Evolutionary conservation across 2,329 filamentous ascomycete genomes (phyloP).

Genomic region (Phyllosticta citribraziliensis): DNA sequence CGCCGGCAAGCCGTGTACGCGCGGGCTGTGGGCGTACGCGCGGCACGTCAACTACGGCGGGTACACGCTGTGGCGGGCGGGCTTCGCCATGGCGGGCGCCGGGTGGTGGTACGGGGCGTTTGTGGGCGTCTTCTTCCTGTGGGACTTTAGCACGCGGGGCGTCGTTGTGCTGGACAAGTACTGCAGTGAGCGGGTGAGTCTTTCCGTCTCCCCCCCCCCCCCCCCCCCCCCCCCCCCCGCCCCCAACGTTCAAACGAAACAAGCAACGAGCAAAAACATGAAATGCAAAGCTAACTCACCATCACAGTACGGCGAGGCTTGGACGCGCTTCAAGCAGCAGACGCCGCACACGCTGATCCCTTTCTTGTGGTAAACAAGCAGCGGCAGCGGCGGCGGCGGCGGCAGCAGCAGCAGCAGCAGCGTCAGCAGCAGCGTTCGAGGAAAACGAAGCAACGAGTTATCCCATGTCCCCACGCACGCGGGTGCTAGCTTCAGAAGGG

Average conservation of each 20-base stretch:
- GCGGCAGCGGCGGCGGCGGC: too few relatives aligned
- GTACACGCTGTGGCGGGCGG: conserved; percentile 42
- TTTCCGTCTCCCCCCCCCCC: too few relatives aligned
- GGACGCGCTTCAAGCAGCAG: conserved; percentile 30
- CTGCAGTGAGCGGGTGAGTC: conserved; percentile 25
- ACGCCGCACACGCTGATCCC: conserved; percentile 26
- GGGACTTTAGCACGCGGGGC: conserved; percentile 35
- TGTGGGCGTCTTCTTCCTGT: conserved; percentile 33
- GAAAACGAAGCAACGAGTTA: too few relatives aligned
- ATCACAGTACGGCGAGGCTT: conserved; percentile 29
- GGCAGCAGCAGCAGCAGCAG: too few relatives aligned
- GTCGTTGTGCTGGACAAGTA: conserved; percentile 43
- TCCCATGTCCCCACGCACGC: too few relatives aligned
- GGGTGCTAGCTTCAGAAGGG: too few relatives aligned
- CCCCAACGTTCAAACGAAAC: too few relatives aligned
- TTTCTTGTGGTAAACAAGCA: not conserved
- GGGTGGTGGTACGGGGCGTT: conserved; percentile 37
- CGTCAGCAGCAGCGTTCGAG: too few relatives aligned
- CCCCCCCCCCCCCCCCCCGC: too few relatives aligned
- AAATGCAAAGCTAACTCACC: too few relatives aligned
- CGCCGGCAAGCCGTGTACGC: conserved; percentile 42
- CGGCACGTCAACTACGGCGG: conserved; percentile 48
- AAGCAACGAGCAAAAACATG: too few relatives aligned
- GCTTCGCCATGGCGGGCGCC: conserved; percentile 39
- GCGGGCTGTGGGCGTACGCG: conserved; percentile 40